phyloP scores from a whole-genome alignment of 371 early-diverging fungal genomes.

The Haplosporangium sp. region DNA sequence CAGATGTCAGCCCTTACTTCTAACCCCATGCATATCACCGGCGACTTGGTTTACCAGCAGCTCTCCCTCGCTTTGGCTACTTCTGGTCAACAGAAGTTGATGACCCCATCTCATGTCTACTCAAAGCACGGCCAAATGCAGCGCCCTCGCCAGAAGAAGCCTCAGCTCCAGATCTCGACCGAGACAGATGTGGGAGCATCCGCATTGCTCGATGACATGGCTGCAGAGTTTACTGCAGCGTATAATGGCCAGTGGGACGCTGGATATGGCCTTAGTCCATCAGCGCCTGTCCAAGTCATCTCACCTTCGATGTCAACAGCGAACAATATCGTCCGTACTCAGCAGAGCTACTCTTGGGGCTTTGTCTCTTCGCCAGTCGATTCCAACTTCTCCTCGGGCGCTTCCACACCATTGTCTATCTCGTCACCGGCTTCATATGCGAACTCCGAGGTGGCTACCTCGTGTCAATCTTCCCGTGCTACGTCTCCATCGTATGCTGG shows the following conservation, averaged over 20 bases:
- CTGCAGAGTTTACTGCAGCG: too few relatives aligned
- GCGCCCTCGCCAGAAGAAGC: conserved; percentile 33
- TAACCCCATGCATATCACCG: neutral
- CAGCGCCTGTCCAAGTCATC: neutral
- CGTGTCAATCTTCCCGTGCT: conserved; percentile 41
- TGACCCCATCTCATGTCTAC: conserved; percentile 32
- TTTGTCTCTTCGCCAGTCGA: conserved; percentile 35
- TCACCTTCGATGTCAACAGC: conserved; percentile 41
- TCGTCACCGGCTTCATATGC: conserved; percentile 40
- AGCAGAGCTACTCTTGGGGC: conserved; percentile 35
- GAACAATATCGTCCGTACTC: conserved; percentile 34
- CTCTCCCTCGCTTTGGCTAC: neutral
- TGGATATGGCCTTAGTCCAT: too few relatives aligned
- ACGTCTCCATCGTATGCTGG: conserved; percentile 20
- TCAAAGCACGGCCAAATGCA: conserved; percentile 30
- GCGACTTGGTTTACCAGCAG: conserved; percentile 10
- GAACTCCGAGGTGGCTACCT: conserved; percentile 27
- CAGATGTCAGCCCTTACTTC: conserved; percentile 5
- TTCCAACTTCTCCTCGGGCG: conserved; percentile 33
- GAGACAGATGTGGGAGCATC: conserved; percentile 8
- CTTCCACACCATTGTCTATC: conserved; percentile 31
- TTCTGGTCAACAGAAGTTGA: conserved; percentile 21
- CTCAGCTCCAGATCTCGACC: conserved; percentile 29
- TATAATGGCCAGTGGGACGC: too few relatives aligned
- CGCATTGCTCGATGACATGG: neutral